Evolutionary conservation across 371 early-diverging fungal genomes (phyloP), one percentile per base, ranked within the genome.

Genomic region (Dipsacomyces acuminosporus): DNA sequence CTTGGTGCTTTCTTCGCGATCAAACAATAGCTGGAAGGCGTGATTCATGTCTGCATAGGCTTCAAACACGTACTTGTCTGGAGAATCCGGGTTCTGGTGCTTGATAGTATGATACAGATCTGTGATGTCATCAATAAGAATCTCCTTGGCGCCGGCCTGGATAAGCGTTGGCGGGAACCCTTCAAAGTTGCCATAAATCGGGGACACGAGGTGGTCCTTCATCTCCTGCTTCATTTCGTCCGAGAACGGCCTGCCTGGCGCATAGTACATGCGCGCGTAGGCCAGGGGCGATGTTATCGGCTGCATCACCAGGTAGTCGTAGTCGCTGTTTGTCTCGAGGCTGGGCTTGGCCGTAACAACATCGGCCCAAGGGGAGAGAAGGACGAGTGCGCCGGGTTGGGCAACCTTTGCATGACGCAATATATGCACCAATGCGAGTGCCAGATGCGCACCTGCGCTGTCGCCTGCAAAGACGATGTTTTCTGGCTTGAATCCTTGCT

Each of bases 381-480:
- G 45, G 8, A 60, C 67, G 21, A 74, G 64, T 11, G 74, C 76
- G 36, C 64, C 76, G 3, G 83, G 83, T 65, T 77, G 57, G 44
- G 64, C 38, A 1, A 24, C 11, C 34, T 44, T 33, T 30, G 41
- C 35, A 41, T 53, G 48, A 22, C 65, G 61, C 24, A 73, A 33
- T 22, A 41, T 24, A n/a, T 41, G 42, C 49, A 61, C 14, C 0
- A 46, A 11, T 8, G 33, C 26, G n/a, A 58, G n/a, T 24, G 40
- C 30, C 34, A 64, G 43, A 33, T 80, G 80, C 15, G 84, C 85
- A 2, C 90, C 90, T 2, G 89, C 87, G 20, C 82, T 82, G 51
- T 89, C 91, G 1, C 92, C 92, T 55, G 81, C 78, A 48, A 91
- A 48, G 26, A 89, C 77, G 54, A 91, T 80, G 38, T 83, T 76